A percentile compares a stretch with the other conserved stretches of the same genome.
These are phyloP conservation scores for Globisporangium megalacanthum DNA, from an alignment of 352 stramenopile species.

Conservation along the genomic window DNA sequence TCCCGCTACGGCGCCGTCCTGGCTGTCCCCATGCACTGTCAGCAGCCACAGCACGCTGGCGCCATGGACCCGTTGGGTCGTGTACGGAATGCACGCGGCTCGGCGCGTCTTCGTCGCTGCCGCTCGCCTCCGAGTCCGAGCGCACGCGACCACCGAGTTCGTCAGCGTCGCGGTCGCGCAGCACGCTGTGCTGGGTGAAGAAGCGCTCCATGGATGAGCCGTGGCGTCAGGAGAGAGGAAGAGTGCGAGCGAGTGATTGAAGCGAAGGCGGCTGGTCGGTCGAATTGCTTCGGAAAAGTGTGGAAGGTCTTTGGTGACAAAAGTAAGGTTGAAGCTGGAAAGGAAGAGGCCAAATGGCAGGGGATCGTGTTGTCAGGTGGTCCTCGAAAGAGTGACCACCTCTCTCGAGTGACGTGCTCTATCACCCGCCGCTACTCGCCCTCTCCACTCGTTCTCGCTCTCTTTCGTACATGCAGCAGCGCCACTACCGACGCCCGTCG, in stretches of 20 bases:
- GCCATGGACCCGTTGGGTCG: constrained; percentile 69
- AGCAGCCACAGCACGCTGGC: constrained; percentile 34
- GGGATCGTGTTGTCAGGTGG: no score
- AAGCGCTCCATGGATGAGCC: constrained; percentile 59
- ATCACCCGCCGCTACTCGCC: no score
- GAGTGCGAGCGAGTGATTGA: not conserved
- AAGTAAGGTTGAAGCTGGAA: no score
- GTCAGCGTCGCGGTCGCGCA: constrained; percentile 67
- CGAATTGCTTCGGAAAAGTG: not conserved
- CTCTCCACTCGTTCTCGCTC: not conserved
- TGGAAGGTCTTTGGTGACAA: no score
- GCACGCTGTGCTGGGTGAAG: constrained; percentile 70
- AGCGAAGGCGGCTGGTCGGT: not conserved
- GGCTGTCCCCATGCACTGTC: constrained; percentile 44
- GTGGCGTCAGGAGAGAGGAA: no score
- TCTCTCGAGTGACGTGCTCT: not conserved
- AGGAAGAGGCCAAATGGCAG: no score
- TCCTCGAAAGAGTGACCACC: not conserved
- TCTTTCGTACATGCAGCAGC: not conserved
- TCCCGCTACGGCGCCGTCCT: constrained; percentile 10
- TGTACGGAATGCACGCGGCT: constrained; percentile 59
- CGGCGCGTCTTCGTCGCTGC: constrained; percentile 48
- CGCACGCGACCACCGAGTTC: constrained; percentile 37
- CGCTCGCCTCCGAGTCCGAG: constrained; percentile 74
- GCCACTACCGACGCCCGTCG: not conserved